Evolutionary conservation across 2,329 filamentous ascomycete genomes (phyloP), one percentile per base, ranked within the genome.

Genomic region (Fusarium multiceps): DNA sequence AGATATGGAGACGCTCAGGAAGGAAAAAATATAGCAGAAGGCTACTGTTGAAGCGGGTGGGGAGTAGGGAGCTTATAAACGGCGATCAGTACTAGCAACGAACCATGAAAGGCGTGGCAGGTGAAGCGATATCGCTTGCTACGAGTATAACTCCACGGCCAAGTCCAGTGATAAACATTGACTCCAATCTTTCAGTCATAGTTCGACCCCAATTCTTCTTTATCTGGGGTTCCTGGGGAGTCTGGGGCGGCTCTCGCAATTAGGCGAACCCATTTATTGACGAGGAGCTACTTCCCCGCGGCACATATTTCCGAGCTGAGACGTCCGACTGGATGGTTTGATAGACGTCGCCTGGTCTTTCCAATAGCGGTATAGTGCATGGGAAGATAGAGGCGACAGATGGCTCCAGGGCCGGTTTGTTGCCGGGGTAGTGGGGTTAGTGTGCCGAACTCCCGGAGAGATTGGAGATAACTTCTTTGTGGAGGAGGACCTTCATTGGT

Each of bases 341-440:
- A 42, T 48, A 55, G 13, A n/a, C 10, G 58, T 63, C 60, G 60
- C 60, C 58, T 55, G 42, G 43, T 54, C 60, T 21, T 63, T 63
- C 58, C 49, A 63, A 63, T 13, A 16, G 4, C 3, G 48, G 60
- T 21, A 30, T 63, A 55, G 60, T n/a, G 18, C 10, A 37, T 37
- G 0, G 6, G 18, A n/a, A n/a, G 34, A 37, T 37, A 37, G 18
- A 37, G 34, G 34, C 18, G 34, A 37, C 5, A 6, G 18, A 1
- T 20, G 16, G 14, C 43, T 41, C 21, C 34, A 48, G 2, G 42
- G 20, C 60, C 60, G 58, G 58, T 37, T 56, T 43, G 58, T 63
- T 48, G n/a, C 60, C 58, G 58, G 42, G 23, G 6, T 30, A 5
- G 58, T 63, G 57, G 60, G 37, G 34, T 18, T 12, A 13, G 12